These are phyloP conservation scores for Picea abies DNA, from an alignment of 83 land plant genomes.

Conservation along the genomic window DNA sequence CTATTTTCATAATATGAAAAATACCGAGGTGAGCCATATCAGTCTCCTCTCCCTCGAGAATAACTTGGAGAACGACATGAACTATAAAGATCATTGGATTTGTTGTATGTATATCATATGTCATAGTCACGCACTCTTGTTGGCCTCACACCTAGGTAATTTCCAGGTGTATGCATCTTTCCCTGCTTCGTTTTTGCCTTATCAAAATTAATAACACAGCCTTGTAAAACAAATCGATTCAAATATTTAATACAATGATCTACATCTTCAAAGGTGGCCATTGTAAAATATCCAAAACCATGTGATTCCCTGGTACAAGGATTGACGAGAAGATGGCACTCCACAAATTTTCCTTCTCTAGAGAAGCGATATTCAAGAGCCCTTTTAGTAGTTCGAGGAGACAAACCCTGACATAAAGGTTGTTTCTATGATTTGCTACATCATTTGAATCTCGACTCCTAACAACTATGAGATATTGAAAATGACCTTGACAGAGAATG, in stretches of 20 bases:
- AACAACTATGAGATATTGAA: no score
- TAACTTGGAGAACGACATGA: conserved; percentile 44
- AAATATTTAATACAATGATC: conserved; percentile 66
- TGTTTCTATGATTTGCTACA: no score
- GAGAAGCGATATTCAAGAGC: conserved; percentile 58
- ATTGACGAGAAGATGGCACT: conserved; percentile 59
- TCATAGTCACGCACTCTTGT: conserved; percentile 30
- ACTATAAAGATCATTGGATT: conserved; percentile 24
- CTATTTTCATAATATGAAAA: not conserved
- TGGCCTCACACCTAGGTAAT: conserved; percentile 62
- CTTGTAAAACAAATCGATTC: conserved; percentile 65
- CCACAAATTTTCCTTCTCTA: conserved; percentile 70
- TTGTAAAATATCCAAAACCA: conserved; percentile 79
- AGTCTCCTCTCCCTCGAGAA: conserved; percentile 36
- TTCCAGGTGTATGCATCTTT: conserved; percentile 54
- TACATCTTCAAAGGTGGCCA: conserved; percentile 64
- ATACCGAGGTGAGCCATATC: conserved; percentile 24
- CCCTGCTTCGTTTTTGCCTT: conserved; percentile 34
- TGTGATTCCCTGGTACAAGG: conserved; percentile 69
- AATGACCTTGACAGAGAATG: no score
- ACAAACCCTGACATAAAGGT: conserved; percentile 58
- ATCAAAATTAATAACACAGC: conserved; percentile 69
- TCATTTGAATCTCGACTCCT: no score
- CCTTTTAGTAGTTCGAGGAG: not conserved
- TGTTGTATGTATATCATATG: conserved; percentile 18